Evolutionary conservation across 192 early-diverging fungal species (phyloP).

Genomic region (Gamsiella multidivaricata): DNA sequence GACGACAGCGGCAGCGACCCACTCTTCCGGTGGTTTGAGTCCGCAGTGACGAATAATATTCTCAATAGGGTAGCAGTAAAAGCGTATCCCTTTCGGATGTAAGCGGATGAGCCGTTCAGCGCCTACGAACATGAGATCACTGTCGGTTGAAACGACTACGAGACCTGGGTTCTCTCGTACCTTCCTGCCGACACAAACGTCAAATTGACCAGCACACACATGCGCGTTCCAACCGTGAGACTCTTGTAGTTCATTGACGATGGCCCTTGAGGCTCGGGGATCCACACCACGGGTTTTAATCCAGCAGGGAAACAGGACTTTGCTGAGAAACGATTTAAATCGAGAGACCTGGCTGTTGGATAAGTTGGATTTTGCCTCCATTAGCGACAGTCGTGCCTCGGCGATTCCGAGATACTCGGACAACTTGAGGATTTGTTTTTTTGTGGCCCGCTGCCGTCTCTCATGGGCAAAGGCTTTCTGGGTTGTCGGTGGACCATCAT

Average conservation of each 20-base stretch:
- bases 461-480: conserved; percentile 28
- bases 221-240: conserved; percentile 11
- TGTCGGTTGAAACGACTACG: conserved; percentile 19
- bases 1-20: conserved; percentile 21
- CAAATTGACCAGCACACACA: conserved; percentile 23
- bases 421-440: conserved; percentile 12
- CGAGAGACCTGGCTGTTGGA: conserved; percentile 24
- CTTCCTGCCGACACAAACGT: conserved; percentile 15
- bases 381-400: conserved; percentile 14
- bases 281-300: not conserved
- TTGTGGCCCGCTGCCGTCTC: conserved; percentile 15
- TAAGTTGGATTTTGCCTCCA: conserved; percentile 17
- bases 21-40: conserved; percentile 17
- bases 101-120: conserved; percentile 19
- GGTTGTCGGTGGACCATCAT: conserved; percentile 20
- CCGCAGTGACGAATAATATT: conserved; percentile 14
- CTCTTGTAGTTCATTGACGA: not conserved
- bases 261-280: not conserved
- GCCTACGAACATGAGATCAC: conserved; percentile 26
- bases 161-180: conserved; percentile 23
- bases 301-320: conserved; percentile 5
- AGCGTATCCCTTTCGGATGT: conserved; percentile 6
- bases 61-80: conserved; percentile 20
- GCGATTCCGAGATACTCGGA: conserved; percentile 11
- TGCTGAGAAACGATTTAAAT: conserved; percentile 1